Evolutionary conservation across 768 basidiomycete genomes (phyloP), one percentile per base, ranked within the genome.

Genomic region (Russula ochroleuca): DNA sequence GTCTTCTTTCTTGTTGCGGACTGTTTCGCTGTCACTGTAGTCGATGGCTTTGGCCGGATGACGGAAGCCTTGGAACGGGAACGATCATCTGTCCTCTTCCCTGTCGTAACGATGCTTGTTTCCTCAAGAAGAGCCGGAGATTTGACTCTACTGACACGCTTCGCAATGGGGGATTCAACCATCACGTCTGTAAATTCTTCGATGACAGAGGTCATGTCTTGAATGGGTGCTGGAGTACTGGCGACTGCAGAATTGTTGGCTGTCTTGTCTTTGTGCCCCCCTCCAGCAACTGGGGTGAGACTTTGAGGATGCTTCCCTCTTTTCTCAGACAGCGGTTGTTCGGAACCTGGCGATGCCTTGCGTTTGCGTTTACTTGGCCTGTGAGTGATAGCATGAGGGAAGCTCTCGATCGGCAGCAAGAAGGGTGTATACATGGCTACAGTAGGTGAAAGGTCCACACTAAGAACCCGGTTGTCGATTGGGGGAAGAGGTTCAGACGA

Each of bases 171-270:
- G 25, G 43, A 19, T 17, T 55, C 53, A 38, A 15, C 28, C 8
- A 21, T 45, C 41, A 57, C 25, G 7, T 56, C 49, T 19, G 59
- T 63, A n/a, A 62, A 52, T n/a, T 57, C 67, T 25, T 68, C 65
- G 13, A 60, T 60, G 14, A 38, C 1, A 55, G 66, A 55, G 21
- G 51, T 33, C 48, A 45, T 48, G 31, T 59, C 58, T 40, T 48
- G 52, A 15, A 63, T 37, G n/a, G 54, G 40, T 21, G 49, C 41
- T 45, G 60, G 33, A 25, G 61, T 40, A 41, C 38, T 5, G 10
- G 11, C 7, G 5, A 35, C 21, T 35, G n/a, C 21, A 17, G 48
- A 14, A 25, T 14, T n/a, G 35, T 37, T 61, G 19, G 53, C 19
- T 31, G 38, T 51, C 21, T 40, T 35, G 6, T 35, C 35, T 8